A percentile compares a stretch with the other conserved stretches of the same genome.
These are phyloP conservation scores for Podila epicladia DNA, from an alignment of 192 early-diverging fungal genomes.

Conservation along the genomic window DNA sequence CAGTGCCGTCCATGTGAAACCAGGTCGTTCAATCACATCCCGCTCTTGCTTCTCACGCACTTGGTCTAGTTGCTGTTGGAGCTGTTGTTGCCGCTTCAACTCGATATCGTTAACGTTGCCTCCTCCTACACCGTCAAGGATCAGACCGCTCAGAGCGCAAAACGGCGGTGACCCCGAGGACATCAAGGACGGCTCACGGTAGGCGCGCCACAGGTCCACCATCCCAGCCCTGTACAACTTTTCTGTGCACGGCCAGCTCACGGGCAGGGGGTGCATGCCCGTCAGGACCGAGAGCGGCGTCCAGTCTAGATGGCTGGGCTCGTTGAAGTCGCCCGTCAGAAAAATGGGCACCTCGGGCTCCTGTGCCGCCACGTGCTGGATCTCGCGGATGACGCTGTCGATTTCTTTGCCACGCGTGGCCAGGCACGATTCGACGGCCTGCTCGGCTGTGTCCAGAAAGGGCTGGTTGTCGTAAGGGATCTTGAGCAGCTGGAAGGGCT, in stretches of 20 bases:
- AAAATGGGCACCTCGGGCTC: slow-evolving; percentile 46
- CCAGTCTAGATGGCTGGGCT: slow-evolving; percentile 56
- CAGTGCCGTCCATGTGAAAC: slow-evolving; percentile 30
- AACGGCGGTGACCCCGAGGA: neutral
- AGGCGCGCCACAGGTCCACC: slow-evolving; percentile 49
- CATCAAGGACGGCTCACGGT: neutral
- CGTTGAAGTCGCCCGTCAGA: slow-evolving; percentile 52
- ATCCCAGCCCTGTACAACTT: slow-evolving; percentile 39
- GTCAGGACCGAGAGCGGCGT: slow-evolving; percentile 31
- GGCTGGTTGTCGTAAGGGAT: slow-evolving; percentile 49
- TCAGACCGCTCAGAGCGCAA: neutral
- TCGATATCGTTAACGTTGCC: too few relatives aligned
- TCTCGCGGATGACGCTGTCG: slow-evolving; percentile 30
- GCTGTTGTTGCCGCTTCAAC: neutral
- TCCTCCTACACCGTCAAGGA: too few relatives aligned
- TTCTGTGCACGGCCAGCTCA: slow-evolving; percentile 40
- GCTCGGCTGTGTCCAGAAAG: slow-evolving; percentile 29
- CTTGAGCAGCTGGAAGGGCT: slow-evolving; percentile 53
- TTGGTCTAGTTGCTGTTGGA: neutral
- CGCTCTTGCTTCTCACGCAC: slow-evolving; percentile 9
- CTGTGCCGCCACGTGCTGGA: slow-evolving; percentile 26
- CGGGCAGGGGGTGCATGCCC: slow-evolving; percentile 41
- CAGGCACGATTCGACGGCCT: slow-evolving; percentile 38
- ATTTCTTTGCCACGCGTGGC: slow-evolving; percentile 44
- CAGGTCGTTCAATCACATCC: slow-evolving; percentile 35